Conservation (phyloP, 1,284 basidiomycete species). For the Marasmius oreades region DNA sequence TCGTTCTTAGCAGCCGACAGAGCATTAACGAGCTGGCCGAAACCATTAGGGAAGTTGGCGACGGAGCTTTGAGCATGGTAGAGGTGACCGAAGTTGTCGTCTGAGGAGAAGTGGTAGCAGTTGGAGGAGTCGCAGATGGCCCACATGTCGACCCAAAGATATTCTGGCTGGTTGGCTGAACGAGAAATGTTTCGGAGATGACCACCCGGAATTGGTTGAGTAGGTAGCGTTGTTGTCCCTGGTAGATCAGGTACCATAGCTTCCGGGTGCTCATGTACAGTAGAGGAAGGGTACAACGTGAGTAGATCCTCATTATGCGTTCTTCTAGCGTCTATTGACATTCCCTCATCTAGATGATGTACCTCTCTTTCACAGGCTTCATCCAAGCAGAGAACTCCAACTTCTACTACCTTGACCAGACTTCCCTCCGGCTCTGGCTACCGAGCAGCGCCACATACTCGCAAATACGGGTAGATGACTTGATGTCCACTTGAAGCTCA, state of each 20-base stretch:
- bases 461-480: constrained; percentile 7
- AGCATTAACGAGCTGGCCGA: constrained; percentile 7
- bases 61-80: constrained; percentile 10
- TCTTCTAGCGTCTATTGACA: neutral
- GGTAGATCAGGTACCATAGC: constrained; percentile 9
- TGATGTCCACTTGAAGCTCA: constrained; percentile 9
- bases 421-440: constrained; percentile 6
- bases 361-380: constrained; percentile 6
- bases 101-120: constrained; percentile 9
- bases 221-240: constrained; percentile 7
- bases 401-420: constrained; percentile 9
- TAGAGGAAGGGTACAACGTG: neutral
- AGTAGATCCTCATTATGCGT: neutral
- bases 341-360: neutral
- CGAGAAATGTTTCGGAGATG: constrained; percentile 5
- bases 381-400: neutral
- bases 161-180: constrained; percentile 1
- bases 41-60: constrained; percentile 11
- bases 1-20: constrained; percentile 3
- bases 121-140: constrained; percentile 10
- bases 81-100: constrained; percentile 13
- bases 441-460: constrained; percentile 11
- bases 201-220: constrained; percentile 8
- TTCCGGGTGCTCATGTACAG: constrained; percentile 6
- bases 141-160: constrained; percentile 12